These are phyloP conservation scores for Gynostemma pentaphyllum DNA, from an alignment of 306 rosid genomes.

Conservation along the genomic window DNA sequence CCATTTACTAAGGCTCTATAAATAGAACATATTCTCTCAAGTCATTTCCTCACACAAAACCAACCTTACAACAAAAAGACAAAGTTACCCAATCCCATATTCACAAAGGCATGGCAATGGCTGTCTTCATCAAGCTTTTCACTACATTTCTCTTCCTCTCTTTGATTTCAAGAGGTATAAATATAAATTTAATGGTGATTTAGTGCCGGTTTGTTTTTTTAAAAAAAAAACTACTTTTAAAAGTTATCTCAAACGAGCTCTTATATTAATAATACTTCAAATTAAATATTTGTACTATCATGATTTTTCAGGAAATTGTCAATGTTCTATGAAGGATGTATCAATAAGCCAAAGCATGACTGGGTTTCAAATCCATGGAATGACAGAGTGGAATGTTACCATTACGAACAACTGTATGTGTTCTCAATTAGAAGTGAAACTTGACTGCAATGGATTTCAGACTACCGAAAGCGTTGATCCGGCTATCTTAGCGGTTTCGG, in stretches of 20 bases:
- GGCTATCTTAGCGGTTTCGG: constrained; percentile 7
- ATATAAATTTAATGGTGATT: neutral
- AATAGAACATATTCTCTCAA: neutral
- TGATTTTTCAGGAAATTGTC: constrained; percentile 13
- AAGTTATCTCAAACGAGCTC: no score
- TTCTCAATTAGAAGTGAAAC: constrained; percentile 11
- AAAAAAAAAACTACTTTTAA: no score
- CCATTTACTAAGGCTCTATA: neutral
- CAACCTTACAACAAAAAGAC: neutral
- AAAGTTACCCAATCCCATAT: neutral
- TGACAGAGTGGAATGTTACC: constrained; percentile 26
- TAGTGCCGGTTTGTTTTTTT: no score
- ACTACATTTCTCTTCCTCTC: neutral
- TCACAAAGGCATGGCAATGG: neutral
- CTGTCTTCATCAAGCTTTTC: neutral
- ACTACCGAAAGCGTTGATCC: constrained; percentile 15
- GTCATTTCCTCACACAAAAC: neutral
- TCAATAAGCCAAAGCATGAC: constrained; percentile 9
- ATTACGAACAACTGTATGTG: constrained; percentile 19
- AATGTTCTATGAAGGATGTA: constrained; percentile 12
- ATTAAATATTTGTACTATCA: no score
- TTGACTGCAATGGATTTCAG: constrained; percentile 23
- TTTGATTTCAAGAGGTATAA: neutral
- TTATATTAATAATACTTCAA: no score
- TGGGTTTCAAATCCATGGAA: constrained; percentile 14